A percentile compares a stretch with the other conserved stretches of the same genome.
These are phyloP conservation scores for Gelatoporia subvermispora DNA, from an alignment of 768 basidiomycete species.

Conservation along the genomic window DNA sequence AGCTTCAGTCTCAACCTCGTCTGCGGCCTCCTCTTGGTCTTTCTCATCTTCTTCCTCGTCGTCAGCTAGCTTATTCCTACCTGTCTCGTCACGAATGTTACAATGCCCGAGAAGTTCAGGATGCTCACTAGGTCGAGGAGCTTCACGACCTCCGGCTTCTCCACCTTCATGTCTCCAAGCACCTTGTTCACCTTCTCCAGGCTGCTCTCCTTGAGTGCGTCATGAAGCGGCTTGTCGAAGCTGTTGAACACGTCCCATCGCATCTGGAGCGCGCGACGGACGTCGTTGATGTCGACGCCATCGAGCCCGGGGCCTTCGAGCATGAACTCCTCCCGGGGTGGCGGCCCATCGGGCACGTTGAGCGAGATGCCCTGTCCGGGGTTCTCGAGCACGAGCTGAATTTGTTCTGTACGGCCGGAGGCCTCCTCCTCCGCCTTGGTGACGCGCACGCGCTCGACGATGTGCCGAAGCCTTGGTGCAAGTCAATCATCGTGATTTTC, in stretches of 20 bases:
- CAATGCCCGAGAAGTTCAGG: conserved; percentile 78
- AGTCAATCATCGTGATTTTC: conserved; percentile 92
- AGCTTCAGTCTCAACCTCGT: conserved; percentile 4
- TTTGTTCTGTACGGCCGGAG: conserved; percentile 64
- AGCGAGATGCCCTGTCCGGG: conserved; percentile 72
- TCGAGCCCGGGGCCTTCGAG: conserved; percentile 91
- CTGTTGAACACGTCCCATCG: conserved; percentile 87
- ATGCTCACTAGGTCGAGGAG: conserved; percentile 85
- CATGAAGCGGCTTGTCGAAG: conserved; percentile 66
- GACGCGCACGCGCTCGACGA: conserved; percentile 68
- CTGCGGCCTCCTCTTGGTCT: conserved; percentile 1
- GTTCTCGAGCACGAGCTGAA: conserved; percentile 92
- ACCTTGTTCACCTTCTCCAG: conserved; percentile 87
- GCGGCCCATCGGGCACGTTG: conserved; percentile 94
- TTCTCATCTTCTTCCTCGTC: conserved; percentile 16
- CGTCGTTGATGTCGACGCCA: conserved; percentile 75
- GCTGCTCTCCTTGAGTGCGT: conserved; percentile 69
- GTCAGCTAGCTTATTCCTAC: conserved; percentile 15
- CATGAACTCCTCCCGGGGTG: conserved; percentile 76
- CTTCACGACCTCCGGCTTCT: conserved; percentile 76
- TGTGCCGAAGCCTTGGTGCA: conserved; percentile 86
- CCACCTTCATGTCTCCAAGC: conserved; percentile 77
- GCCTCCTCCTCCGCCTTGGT: conserved; percentile 53
- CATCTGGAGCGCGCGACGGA: conserved; percentile 78
- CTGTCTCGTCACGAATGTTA: conserved; percentile 67